These are phyloP conservation scores for Ogataea henricii DNA, from an alignment of 805 yeast species.

Conservation along the genomic window DNA sequence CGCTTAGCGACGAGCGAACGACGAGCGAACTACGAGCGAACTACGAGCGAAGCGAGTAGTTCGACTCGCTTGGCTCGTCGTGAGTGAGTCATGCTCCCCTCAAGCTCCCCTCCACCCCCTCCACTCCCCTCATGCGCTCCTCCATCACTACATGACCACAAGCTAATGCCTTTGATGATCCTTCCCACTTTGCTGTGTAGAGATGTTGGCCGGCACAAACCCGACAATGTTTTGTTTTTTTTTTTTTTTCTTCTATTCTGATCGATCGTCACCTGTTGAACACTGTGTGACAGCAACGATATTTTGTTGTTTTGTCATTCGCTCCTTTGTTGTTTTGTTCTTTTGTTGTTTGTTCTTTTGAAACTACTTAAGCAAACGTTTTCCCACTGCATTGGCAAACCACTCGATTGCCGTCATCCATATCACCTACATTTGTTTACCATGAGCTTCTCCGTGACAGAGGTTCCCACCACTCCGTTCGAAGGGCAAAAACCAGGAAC, in stretches of 20 bases:
- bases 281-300: neutral
- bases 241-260: neutral
- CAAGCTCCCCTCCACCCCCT: too few species aligned
- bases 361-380: neutral
- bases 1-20: too few species aligned
- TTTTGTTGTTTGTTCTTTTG: neutral
- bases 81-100: too few species aligned
- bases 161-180: neutral
- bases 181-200: neutral
- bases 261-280: neutral
- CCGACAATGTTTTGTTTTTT: neutral
- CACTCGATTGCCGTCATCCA: too few species aligned
- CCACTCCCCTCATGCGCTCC: too few species aligned
- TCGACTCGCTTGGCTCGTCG: too few species aligned
- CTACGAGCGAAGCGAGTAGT: too few species aligned
- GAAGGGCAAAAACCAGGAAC: slow-evolving; percentile 97
- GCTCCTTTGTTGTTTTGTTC: neutral
- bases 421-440: too few species aligned
- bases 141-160: too few species aligned
- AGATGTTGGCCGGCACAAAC: neutral
- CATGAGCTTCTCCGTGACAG: slow-evolving; percentile 22
- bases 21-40: too few species aligned
- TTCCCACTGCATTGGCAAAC: too few species aligned
- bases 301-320: neutral
- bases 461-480: slow-evolving; percentile 69